Evolutionary conservation across 2,329 filamentous ascomycete genomes (phyloP).

Genomic region (Tolypocladium pustulatum): DNA sequence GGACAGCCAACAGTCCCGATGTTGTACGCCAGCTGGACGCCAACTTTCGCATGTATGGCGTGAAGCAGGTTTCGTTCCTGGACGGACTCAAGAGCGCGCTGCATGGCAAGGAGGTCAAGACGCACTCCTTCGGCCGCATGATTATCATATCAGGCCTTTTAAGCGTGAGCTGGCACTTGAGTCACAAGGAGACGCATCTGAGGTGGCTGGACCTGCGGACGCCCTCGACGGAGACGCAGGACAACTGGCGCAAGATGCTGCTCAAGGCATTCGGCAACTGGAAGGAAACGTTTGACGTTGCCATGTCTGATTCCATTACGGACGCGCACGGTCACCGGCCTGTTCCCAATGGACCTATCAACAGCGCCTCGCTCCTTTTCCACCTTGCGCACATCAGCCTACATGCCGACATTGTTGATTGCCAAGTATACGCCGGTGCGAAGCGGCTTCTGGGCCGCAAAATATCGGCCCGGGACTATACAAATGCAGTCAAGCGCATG

Average conservation of each 20-base stretch:
- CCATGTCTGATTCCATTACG: conserved; percentile 34
- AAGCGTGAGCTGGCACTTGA: conserved; percentile 89
- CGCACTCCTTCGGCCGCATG: conserved; percentile 79
- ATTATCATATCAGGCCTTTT: conserved; percentile 84
- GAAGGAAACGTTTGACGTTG: conserved; percentile 74
- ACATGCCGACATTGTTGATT: conserved; percentile 81
- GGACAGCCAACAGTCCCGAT: conserved; percentile 70
- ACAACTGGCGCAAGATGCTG: conserved; percentile 69
- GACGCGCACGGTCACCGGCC: conserved; percentile 24
- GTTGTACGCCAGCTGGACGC: conserved; percentile 69
- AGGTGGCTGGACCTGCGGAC: conserved; percentile 63
- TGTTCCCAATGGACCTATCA: conserved; percentile 54
- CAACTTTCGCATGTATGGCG: conserved; percentile 65
- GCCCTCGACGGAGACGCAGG: conserved; percentile 49
- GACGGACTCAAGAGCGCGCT: conserved; percentile 77
- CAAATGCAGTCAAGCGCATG: conserved; percentile 65
- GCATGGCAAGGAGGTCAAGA: conserved; percentile 70
- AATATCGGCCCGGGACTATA: conserved; percentile 66
- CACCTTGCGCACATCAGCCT: conserved; percentile 83
- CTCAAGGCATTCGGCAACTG: conserved; percentile 77
- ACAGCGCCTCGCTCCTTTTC: conserved; percentile 71
- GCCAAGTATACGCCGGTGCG: conserved; percentile 78
- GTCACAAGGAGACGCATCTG: conserved; percentile 75
- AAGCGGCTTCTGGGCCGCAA: conserved; percentile 67
- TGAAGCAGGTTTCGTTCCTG: conserved; percentile 70